Evolutionary conservation across 2,329 filamentous ascomycete genomes (phyloP), one percentile per base, ranked within the genome.

Genomic region (Leptographium galeiforme): DNA sequence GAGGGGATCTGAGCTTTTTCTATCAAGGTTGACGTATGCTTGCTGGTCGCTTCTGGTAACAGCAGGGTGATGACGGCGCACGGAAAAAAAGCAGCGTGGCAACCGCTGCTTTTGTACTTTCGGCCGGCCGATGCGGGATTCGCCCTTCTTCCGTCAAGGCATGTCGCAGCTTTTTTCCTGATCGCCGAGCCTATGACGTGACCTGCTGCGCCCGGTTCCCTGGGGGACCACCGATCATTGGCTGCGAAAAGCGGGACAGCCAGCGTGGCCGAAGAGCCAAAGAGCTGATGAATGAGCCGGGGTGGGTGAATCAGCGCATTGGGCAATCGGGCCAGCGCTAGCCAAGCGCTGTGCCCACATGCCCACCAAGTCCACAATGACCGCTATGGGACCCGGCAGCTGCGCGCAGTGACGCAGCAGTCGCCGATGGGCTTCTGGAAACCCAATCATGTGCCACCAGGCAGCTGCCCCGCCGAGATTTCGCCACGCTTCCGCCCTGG

Each of bases 141-240:
- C 41, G 25, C 13, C 14, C 41, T 33, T 25, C 7, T 34, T 47
- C 44, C 32, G 32, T 32, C 30, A 3, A 16, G 7, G 7, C 30
- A n/a, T 13, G 25, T 34, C 16, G 44, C 30, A 14, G 30, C 44
- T 25, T 34, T 25, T 34, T 47, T 47, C 44, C 32, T 47, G 44
- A 34, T 36, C 19, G 3, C 7, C 12, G 1, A 14, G 16, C 48
- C 56, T 54, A 57, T 57, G 56, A 57, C 56, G 56, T 57, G 53
- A 55, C 53, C 53, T 48, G 12, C 36, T 10, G 53, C 32, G 33
- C 38, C 38, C 53, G 44, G 54, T 53, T 55, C 56, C 53, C 51
- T 46, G 45, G 50, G 45, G 41, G 41, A 66, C 68, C 14, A 57
- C 68, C 11, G 33, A 4, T n/a, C 11, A 40, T 47, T 48, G 47